Conservation (phyloP, 2,329 filamentous ascomycete species). For the Fusarium equiseti region DNA sequence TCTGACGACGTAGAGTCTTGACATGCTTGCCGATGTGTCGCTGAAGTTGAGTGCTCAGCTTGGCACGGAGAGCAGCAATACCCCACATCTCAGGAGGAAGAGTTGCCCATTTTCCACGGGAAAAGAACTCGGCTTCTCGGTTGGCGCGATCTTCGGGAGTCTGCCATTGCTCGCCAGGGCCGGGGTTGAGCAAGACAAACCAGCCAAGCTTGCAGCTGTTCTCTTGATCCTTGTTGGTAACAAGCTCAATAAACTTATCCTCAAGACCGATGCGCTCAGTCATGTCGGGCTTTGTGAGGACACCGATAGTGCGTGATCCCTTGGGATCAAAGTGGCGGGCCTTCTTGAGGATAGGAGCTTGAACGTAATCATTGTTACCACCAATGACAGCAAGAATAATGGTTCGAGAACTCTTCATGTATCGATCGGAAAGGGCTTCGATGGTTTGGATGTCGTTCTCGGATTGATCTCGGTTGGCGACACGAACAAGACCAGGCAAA, state of each 20-base stretch:
- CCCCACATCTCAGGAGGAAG: constrained; percentile 63
- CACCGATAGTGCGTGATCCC: constrained; percentile 63
- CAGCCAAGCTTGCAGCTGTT: constrained; percentile 66
- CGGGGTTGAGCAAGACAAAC: constrained; percentile 65
- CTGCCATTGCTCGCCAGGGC: constrained; percentile 60
- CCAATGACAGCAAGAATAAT: constrained; percentile 68
- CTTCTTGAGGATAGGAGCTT: constrained; percentile 64
- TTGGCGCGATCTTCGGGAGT: constrained; percentile 56
- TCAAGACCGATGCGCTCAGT: constrained; percentile 65
- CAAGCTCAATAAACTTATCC: constrained; percentile 66
- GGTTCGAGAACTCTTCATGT: constrained; percentile 68
- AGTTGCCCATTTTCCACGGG: constrained; percentile 61
- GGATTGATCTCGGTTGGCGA: constrained; percentile 66
- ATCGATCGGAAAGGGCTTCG: constrained; percentile 63
- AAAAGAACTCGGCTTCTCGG: constrained; percentile 63
- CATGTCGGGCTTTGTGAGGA: constrained; percentile 66
- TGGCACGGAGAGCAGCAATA: constrained; percentile 59
- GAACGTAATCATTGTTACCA: constrained; percentile 67
- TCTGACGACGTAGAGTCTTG: constrained; percentile 62
- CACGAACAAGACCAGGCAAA: constrained; percentile 68
- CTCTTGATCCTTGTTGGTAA: constrained; percentile 62
- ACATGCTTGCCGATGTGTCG: constrained; percentile 66
- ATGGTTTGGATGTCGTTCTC: constrained; percentile 66
- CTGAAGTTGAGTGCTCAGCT: constrained; percentile 64
- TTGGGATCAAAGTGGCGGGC: constrained; percentile 63